Percentiles rank a stretch among this genome's conserved stretches.
phyloP scores from a whole-genome alignment of 495 filamentous ascomycete species.

The Annulohypoxylon stygium region DNA sequence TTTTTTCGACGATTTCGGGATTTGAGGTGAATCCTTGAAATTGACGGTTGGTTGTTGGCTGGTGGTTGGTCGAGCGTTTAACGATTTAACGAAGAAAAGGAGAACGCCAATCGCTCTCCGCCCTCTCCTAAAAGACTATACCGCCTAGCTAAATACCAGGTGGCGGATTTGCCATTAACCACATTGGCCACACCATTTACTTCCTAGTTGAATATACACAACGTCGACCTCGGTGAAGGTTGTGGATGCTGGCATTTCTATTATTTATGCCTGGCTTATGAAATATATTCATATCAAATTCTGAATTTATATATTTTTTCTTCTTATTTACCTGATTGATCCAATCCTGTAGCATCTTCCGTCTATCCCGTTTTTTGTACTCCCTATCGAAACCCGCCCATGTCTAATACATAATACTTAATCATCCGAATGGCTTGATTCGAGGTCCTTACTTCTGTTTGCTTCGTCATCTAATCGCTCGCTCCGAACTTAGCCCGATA shows the following conservation, averaged over 20 bases:
- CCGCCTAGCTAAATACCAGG: slow-evolving; percentile 8
- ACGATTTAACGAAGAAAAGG: background rate
- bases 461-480: slow-evolving; percentile 55
- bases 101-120: slow-evolving; percentile 11
- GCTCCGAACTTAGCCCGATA: slow-evolving; percentile 81
- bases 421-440: slow-evolving; percentile 4
- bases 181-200: background rate
- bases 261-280: slow-evolving; percentile 10
- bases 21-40: slow-evolving; percentile 16
- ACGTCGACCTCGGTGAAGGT: background rate
- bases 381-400: slow-evolving; percentile 15
- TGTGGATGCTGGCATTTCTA: background rate
- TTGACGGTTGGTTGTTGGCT: no score
- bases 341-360: background rate
- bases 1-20: slow-evolving; percentile 21
- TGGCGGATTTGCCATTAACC: slow-evolving; percentile 18
- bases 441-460: background rate
- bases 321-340: slow-evolving; percentile 23
- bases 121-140: slow-evolving; percentile 28
- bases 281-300: slow-evolving; percentile 11
- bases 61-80: slow-evolving; percentile 10
- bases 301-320: slow-evolving; percentile 18
- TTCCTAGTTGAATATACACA: background rate
- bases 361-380: slow-evolving; percentile 29
- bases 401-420: slow-evolving; percentile 23